phyloP scores from a whole-genome alignment of 2,329 filamentous ascomycete genomes.

The Calonectria leucothoes region DNA sequence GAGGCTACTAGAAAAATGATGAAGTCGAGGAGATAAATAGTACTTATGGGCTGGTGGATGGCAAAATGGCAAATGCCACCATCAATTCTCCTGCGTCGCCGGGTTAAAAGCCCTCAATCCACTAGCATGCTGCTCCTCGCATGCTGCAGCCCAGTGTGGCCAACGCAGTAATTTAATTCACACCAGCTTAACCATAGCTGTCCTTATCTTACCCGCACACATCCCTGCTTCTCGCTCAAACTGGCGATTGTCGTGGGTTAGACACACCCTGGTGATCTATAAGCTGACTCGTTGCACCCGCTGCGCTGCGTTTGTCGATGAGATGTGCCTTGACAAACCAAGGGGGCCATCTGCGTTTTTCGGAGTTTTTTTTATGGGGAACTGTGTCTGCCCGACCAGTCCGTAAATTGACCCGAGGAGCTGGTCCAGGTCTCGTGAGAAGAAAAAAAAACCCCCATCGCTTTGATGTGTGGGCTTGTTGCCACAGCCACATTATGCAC shows the following conservation, averaged over 20 bases:
- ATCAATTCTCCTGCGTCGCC: background rate
- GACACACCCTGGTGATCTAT: background rate
- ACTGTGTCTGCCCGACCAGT: background rate
- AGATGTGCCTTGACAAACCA: background rate
- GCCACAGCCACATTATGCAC: background rate
- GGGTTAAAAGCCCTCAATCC: conserved; percentile 12
- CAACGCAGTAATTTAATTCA: background rate
- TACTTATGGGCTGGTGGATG: background rate
- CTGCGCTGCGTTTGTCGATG: background rate
- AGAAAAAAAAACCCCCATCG: background rate
- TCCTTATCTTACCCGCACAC: conserved; percentile 30
- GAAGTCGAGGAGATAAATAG: background rate
- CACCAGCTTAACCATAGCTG: conserved; percentile 10
- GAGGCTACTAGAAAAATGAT: background rate
- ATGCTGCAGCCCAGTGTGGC: conserved; percentile 10
- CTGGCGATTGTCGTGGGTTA: conserved; percentile 5
- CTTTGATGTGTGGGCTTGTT: background rate
- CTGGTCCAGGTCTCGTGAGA: background rate
- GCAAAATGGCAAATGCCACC: background rate
- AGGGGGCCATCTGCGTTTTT: background rate
- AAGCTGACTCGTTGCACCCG: background rate
- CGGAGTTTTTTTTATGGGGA: background rate
- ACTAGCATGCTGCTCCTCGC: conserved; percentile 3
- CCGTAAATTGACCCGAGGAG: background rate
- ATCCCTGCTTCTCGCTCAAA: conserved; percentile 39